Evolutionary conservation across 257 asterid species (phyloP).

Genomic region (Vinca minor): DNA sequence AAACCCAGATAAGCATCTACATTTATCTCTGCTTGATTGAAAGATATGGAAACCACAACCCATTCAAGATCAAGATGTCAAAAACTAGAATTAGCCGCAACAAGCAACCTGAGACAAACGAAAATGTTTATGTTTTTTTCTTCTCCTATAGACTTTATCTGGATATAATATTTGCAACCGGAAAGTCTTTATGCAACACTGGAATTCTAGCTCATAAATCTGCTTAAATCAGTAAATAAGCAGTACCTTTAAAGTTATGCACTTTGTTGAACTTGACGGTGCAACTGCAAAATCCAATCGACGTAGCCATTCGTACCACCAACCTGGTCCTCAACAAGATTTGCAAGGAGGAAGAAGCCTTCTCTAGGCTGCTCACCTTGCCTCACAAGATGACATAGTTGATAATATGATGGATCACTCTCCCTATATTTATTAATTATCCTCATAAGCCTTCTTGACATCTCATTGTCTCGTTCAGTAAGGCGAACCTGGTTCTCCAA

Average conservation of each 20-base stretch:
- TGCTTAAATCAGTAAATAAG: background rate
- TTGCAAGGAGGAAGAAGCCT: slow-evolving; percentile 63
- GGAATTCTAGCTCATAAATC: background rate
- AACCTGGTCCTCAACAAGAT: slow-evolving; percentile 71
- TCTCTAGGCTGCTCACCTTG: slow-evolving; percentile 97
- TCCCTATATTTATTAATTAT: slow-evolving; percentile 44
- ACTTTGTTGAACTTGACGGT: slow-evolving; percentile 73
- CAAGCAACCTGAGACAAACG: too few relatives aligned
- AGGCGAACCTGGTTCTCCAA: slow-evolving; percentile 61
- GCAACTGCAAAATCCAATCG: slow-evolving; percentile 76
- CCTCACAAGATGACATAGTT: slow-evolving; percentile 70
- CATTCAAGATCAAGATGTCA: background rate
- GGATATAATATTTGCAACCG: too few relatives aligned
- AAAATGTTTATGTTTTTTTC: background rate
- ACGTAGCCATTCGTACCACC: slow-evolving; percentile 77
- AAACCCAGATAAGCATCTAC: background rate
- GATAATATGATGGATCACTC: slow-evolving; percentile 64
- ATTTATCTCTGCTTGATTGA: background rate
- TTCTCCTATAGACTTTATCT: too few relatives aligned
- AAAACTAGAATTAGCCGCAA: background rate
- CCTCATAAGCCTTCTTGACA: slow-evolving; percentile 59
- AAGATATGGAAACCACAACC: slow-evolving; percentile 1
- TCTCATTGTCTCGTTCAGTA: slow-evolving; percentile 46
- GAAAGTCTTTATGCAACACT: too few relatives aligned
- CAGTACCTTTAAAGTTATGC: slow-evolving; percentile 51